Evolutionary conservation across 2,329 filamentous ascomycete species (phyloP).

Genomic region (Sclerotinia minor): DNA sequence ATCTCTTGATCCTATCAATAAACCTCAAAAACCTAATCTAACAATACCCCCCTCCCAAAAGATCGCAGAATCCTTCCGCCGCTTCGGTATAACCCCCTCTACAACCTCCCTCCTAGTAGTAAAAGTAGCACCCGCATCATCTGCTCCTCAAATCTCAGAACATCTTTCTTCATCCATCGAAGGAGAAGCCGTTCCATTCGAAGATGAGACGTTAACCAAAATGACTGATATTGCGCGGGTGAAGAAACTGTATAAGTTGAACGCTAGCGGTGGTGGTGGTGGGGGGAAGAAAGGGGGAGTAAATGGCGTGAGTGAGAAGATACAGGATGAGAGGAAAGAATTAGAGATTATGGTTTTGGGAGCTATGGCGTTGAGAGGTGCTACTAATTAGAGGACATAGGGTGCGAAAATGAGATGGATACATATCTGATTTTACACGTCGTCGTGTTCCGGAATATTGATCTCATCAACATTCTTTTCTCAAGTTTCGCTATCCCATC

Average conservation of each 20-base stretch:
- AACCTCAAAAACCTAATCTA: background rate
- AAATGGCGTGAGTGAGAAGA: conserved; percentile 27
- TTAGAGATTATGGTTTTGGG: conserved; percentile 71
- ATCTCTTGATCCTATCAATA: rapidly evolving
- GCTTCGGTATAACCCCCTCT: conserved; percentile 78
- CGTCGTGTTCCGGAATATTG: background rate
- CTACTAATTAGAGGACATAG: conserved; percentile 32
- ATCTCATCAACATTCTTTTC: background rate
- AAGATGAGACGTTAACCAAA: conserved; percentile 60
- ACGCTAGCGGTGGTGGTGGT: conserved; percentile 47
- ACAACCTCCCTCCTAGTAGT: conserved; percentile 69
- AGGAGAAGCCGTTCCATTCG: conserved; percentile 59
- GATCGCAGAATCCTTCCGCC: conserved; percentile 90
- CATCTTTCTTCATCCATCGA: conserved; percentile 65
- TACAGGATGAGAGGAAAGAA: conserved; percentile 49
- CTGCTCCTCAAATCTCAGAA: conserved; percentile 51
- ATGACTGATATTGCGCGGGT: conserved; percentile 68
- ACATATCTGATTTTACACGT: no score
- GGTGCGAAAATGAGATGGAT: background rate
- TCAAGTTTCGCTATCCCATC: background rate
- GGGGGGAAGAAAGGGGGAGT: background rate
- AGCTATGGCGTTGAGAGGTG: conserved; percentile 74
- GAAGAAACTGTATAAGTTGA: conserved; percentile 84
- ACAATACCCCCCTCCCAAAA: conserved; percentile 44
- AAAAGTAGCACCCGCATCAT: conserved; percentile 65